Percentiles rank a stretch among this genome's conserved stretches.
These are phyloP conservation scores for Magnolia sinica DNA, from an alignment of 164 flowering plant species.

Conservation along the genomic window DNA sequence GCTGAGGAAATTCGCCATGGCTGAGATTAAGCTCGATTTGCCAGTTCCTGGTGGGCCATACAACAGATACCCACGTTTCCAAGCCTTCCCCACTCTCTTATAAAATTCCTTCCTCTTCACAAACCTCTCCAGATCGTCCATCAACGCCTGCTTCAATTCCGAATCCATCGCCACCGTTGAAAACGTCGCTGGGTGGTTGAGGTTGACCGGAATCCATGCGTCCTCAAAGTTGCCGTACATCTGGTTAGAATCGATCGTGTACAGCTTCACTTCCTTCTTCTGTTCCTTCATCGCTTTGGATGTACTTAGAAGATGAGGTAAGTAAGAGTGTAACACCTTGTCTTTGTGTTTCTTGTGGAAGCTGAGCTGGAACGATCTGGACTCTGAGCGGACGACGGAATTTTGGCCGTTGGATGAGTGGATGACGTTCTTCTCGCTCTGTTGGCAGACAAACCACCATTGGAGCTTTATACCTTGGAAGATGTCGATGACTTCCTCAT, in stretches of 20 bases:
- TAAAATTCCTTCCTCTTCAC: conserved; percentile 44
- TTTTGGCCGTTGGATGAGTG: not conserved
- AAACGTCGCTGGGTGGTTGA: conserved; percentile 57
- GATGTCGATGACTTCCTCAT: conserved; percentile 14
- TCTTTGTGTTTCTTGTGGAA: conserved; percentile 38
- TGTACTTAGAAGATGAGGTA: conserved; percentile 33
- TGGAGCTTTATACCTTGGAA: conserved; percentile 15
- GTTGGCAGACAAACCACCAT: conserved; percentile 6
- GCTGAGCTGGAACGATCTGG: conserved; percentile 34
- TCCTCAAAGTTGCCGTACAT: conserved; percentile 21
- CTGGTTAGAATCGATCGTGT: conserved; percentile 16
- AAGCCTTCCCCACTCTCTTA: conserved; percentile 57
- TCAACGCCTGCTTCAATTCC: conserved; percentile 32
- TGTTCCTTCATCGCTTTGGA: conserved; percentile 22
- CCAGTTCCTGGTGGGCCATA: conserved; percentile 78
- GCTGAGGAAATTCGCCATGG: conserved; percentile 67
- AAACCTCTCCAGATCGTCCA: conserved; percentile 54
- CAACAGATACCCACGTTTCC: conserved; percentile 71
- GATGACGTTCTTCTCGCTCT: not conserved
- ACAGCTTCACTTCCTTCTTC: conserved; percentile 31
- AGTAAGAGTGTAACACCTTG: conserved; percentile 25
- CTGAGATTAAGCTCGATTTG: conserved; percentile 70
- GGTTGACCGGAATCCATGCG: conserved; percentile 18
- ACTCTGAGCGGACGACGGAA: conserved; percentile 13
- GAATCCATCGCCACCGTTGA: conserved; percentile 65